These are phyloP conservation scores for Aspergillus ibericus DNA, from an alignment of 2,329 filamentous ascomycete species.

Conservation along the genomic window DNA sequence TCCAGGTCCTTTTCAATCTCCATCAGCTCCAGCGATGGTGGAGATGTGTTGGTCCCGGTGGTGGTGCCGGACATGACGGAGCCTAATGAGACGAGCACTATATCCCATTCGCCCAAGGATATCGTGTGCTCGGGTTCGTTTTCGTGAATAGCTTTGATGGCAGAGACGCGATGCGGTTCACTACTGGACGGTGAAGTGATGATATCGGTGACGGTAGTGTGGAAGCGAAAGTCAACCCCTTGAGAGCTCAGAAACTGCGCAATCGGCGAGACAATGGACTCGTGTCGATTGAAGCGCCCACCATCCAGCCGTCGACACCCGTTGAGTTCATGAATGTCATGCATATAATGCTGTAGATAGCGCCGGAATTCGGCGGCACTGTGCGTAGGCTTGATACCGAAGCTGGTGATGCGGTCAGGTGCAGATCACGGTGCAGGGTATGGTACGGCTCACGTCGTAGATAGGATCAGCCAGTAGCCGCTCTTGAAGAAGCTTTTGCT, in stretches of 20 bases:
- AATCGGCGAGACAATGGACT: constrained; percentile 27
- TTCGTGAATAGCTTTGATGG: constrained; percentile 23
- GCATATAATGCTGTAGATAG: constrained; percentile 22
- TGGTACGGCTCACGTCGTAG: constrained; percentile 19
- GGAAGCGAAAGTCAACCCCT: constrained; percentile 30
- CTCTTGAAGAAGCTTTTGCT: constrained; percentile 24
- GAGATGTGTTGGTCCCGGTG: constrained; percentile 34
- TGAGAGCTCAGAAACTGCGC: constrained; percentile 23
- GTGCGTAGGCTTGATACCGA: constrained; percentile 31
- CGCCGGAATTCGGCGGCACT: constrained; percentile 31
- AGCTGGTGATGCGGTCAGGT: constrained; percentile 13
- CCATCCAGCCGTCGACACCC: constrained; percentile 20
- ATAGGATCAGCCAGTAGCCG: constrained; percentile 28
- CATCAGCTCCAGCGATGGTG: constrained; percentile 27
- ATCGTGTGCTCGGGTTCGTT: constrained; percentile 20
- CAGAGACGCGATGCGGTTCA: constrained; percentile 23
- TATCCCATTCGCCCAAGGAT: constrained; percentile 31
- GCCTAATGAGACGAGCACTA: constrained; percentile 44
- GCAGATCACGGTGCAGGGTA: not conserved
- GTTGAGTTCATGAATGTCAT: constrained; percentile 22
- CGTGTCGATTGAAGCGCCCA: constrained; percentile 26
- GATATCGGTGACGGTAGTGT: constrained; percentile 28
- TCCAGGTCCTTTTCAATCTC: constrained; percentile 32
- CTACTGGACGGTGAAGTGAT: constrained; percentile 9
- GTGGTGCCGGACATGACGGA: constrained; percentile 40